phyloP scores from a whole-genome alignment of 1,139 yeast genomes.

The Pichia sp. region DNA sequence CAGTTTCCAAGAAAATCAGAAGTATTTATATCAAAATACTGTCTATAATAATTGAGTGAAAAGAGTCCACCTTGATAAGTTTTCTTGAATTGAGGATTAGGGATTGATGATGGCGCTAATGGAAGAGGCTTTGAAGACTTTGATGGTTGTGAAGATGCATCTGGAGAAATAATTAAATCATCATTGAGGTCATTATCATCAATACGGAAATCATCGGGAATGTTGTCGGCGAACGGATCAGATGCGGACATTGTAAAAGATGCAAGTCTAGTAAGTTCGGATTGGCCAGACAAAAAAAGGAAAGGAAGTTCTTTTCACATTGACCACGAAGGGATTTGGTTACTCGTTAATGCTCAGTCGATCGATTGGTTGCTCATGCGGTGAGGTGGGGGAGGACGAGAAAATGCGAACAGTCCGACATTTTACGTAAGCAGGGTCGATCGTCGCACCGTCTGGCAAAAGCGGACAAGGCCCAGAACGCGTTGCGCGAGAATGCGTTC shows the following conservation, averaged over 20 bases:
- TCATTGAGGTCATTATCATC: conserved; percentile 25
- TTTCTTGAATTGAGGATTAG: conserved; percentile 16
- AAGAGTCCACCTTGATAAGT: conserved; percentile 40
- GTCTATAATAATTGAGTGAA: conserved; percentile 50
- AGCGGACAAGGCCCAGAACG: too few species aligned
- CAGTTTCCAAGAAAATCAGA: conserved; percentile 47
- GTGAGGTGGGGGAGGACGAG: too few species aligned
- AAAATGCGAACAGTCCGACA: too few species aligned
- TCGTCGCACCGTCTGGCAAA: too few species aligned
- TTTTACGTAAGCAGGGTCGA: too few species aligned
- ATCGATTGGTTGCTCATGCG: too few species aligned
- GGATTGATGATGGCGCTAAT: neutral
- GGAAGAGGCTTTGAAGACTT: conserved; percentile 3
- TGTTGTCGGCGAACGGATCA: neutral
- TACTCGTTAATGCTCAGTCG: too few species aligned
- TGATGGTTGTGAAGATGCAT: conserved; percentile 7
- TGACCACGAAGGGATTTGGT: too few species aligned
- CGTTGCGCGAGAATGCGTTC: too few species aligned
- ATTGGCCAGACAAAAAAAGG: too few species aligned
- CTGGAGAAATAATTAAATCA: conserved; percentile 25
- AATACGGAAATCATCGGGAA: conserved; percentile 6
- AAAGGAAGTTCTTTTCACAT: too few species aligned
- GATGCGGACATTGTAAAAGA: too few species aligned
- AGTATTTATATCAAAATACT: conserved; percentile 61
- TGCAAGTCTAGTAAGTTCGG: neutral